A percentile compares a stretch with the other conserved stretches of the same genome.
These are phyloP conservation scores for Zygoascus flipseniorum DNA, from an alignment of 805 yeast species.

Conservation along the genomic window DNA sequence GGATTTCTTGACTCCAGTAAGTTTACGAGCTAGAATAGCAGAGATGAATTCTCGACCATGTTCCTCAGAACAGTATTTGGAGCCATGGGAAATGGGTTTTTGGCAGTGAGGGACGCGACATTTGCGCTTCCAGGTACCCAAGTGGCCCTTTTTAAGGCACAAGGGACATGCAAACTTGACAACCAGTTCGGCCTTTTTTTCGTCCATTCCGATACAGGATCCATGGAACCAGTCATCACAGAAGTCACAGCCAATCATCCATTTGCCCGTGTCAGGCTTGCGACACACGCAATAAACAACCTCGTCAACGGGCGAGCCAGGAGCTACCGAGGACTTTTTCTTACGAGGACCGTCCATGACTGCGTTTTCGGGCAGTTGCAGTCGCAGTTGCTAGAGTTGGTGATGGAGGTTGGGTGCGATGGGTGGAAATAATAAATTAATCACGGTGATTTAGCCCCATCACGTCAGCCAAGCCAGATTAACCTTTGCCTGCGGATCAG, in stretches of 20 bases:
- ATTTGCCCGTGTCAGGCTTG: slow-evolving; percentile 63
- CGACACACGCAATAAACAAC: slow-evolving; percentile 61
- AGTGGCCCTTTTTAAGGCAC: slow-evolving; percentile 33
- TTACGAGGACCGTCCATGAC: neutral
- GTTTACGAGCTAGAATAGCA: slow-evolving; percentile 1
- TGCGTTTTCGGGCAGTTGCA: neutral
- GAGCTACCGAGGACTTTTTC: neutral
- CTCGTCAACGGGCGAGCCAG: neutral
- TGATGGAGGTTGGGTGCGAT: too few species aligned
- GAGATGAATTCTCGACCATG: slow-evolving; percentile 48
- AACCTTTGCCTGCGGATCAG: too few species aligned
- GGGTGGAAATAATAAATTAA: too few species aligned
- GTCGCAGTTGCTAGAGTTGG: neutral
- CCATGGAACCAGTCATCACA: slow-evolving; percentile 96
- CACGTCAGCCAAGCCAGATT: too few species aligned
- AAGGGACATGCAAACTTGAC: slow-evolving; percentile 63
- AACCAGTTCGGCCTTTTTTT: slow-evolving; percentile 45
- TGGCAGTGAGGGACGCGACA: slow-evolving; percentile 57
- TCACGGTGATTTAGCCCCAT: too few species aligned
- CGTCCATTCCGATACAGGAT: slow-evolving; percentile 56
- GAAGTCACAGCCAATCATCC: slow-evolving; percentile 70
- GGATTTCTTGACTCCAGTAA: slow-evolving; percentile 8
- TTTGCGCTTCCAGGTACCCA: slow-evolving; percentile 64
- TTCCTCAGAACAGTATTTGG: slow-evolving; percentile 67
- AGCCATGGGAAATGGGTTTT: slow-evolving; percentile 38